These are phyloP conservation scores for Starmerella potacharoeniae DNA, from an alignment of 805 yeast genomes.

Conservation along the genomic window DNA sequence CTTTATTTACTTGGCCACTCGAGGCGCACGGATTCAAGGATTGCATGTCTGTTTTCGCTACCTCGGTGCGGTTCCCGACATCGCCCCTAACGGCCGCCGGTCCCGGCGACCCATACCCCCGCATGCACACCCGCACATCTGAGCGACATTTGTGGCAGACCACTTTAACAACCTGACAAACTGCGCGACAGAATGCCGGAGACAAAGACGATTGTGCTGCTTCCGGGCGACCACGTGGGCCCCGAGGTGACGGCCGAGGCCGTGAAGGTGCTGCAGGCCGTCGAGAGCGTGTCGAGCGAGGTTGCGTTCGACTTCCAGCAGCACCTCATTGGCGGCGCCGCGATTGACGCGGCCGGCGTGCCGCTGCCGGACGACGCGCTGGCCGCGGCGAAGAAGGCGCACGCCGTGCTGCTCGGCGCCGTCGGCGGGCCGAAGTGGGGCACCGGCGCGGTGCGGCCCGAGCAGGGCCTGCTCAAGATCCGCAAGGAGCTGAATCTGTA, in stretches of 20 bases:
- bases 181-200: neutral
- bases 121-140: neutral
- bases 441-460: conserved; percentile 91
- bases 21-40: too few species aligned
- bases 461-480: conserved; percentile 87
- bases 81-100: neutral
- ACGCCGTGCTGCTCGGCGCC: conserved; percentile 94
- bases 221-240: conserved; percentile 98
- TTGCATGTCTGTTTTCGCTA: too few species aligned
- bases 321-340: conserved; percentile 95
- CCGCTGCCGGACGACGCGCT: conserved; percentile 82
- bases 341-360: conserved; percentile 90
- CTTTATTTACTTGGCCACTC: too few species aligned
- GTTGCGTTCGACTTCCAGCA: conserved; percentile 64
- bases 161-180: neutral
- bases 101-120: conserved; percentile 1
- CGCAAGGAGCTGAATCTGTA: conserved; percentile 88
- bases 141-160: neutral
- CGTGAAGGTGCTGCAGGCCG: conserved; percentile 75
- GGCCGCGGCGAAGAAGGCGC: conserved; percentile 71
- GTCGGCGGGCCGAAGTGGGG: conserved; percentile 99
- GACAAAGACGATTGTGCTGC: conserved; percentile 65
- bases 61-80: neutral
- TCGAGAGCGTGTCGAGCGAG: conserved; percentile 44
- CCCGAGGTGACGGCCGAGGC: conserved; percentile 84